Evolutionary conservation across 1,284 basidiomycete species (phyloP).

Genomic region (Ceratobasidium sp.): DNA sequence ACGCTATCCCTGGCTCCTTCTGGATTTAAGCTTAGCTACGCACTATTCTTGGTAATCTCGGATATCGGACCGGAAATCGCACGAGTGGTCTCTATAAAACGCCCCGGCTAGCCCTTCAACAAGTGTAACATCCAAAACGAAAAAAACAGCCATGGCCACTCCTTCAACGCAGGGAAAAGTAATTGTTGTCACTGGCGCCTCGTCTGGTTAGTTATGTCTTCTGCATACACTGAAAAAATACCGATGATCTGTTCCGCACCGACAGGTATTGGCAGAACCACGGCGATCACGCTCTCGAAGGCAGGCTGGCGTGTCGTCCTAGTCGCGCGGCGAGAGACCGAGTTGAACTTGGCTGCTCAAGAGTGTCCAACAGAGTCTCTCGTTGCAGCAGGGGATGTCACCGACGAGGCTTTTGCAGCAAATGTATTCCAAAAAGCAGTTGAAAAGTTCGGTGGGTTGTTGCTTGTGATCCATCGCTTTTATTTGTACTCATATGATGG

Average conservation of each 20-base stretch:
- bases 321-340: slow-evolving; percentile 67
- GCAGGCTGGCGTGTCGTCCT: slow-evolving; percentile 73
- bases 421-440: slow-evolving; percentile 69
- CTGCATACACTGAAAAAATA: slow-evolving; percentile 52
- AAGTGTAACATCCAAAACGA: not conserved
- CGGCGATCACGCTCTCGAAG: slow-evolving; percentile 66
- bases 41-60: not conserved
- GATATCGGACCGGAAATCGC: slow-evolving; percentile 8
- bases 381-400: slow-evolving; percentile 72
- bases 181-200: slow-evolving; percentile 58
- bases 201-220: slow-evolving; percentile 57
- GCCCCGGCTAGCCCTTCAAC: not conserved
- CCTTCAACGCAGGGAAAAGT: slow-evolving; percentile 49
- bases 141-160: slow-evolving; percentile 20
- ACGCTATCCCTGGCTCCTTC: too few species aligned
- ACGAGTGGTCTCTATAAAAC: not conserved
- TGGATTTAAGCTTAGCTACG: too few species aligned
- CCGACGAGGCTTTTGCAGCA: slow-evolving; percentile 70
- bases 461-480: not conserved
- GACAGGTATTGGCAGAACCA: slow-evolving; percentile 66
- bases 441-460: slow-evolving; percentile 68
- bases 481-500: not conserved
- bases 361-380: slow-evolving; percentile 63
- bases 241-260: not conserved
- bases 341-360: slow-evolving; percentile 70